Evolutionary conservation across 176 grass and related monocot genomes (phyloP).

Genomic region (Carex cristatella): DNA sequence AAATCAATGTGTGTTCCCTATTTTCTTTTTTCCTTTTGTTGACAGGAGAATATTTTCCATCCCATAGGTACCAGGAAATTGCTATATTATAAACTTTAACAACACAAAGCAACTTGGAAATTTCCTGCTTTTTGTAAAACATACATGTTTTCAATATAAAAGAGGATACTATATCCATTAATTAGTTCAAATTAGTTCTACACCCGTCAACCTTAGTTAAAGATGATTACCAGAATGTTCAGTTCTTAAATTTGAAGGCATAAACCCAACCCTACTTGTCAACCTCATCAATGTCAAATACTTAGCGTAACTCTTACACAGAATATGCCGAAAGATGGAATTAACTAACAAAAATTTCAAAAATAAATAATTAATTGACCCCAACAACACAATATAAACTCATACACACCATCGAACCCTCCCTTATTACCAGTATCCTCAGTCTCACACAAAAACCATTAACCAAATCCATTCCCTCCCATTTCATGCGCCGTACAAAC

Average conservation of each 20-base stretch:
- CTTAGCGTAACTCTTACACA: constrained; percentile 21
- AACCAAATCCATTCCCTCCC: neutral
- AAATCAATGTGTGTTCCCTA: neutral
- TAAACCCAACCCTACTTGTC: neutral
- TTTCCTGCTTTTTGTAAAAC: neutral
- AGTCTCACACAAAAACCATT: neutral
- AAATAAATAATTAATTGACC: neutral
- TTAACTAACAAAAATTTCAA: neutral
- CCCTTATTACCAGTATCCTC: neutral
- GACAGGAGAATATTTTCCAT: neutral
- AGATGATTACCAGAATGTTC: neutral
- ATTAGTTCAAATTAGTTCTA: too few species aligned
- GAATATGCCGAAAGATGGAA: constrained; percentile 2
- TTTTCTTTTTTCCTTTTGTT: neutral
- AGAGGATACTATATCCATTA: too few species aligned
- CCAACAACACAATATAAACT: constrained; percentile 1
- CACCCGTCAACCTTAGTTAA: neutral
- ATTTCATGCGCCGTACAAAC: constrained; percentile 19
- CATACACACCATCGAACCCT: neutral
- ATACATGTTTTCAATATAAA: neutral
- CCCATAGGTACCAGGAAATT: neutral
- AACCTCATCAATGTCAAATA: constrained; percentile 11
- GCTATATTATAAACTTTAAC: neutral
- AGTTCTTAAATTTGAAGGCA: neutral
- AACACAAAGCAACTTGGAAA: neutral